Evolutionary conservation across 495 filamentous ascomycete genomes (phyloP), one percentile per base, ranked within the genome.

Genomic region (Neurospora tetraspora): DNA sequence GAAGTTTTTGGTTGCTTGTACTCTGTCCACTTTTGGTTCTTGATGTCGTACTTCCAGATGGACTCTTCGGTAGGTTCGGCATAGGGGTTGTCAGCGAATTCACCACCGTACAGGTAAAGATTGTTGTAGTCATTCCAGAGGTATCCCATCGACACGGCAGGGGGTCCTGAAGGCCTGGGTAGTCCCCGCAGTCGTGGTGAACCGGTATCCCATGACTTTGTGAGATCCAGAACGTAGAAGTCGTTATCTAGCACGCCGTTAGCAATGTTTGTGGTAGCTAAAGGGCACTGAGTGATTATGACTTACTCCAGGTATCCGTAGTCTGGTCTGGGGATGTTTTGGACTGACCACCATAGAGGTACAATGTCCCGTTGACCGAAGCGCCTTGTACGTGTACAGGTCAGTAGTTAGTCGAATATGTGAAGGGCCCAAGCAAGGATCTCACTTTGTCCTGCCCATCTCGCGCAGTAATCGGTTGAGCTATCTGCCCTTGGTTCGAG

Each of bases 311-410:
- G 20, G 86, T 89, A 76, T 90, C 78, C 4, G 76, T 73, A 3
- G 72, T 83, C 78, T 93, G 91, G 8, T 85, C 82, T 20, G 82
- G 72, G 10, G 82, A 76, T 6, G 79, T 85, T 27, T 82, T 90
- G 4, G 85, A 82, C 42, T 90, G 86, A 12, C 91, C 92, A 40
- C 92, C 92, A 73, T 92, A 93, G n/a, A 93, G 84, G 76, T 92
- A 93, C 23, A 93, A 78, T 0, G 89, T 93, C 37, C 91, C 91
- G 70, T 92, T 92, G 5, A 93, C 86, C 47, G 89, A 74, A 23
- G 90, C 85, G 40, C 78, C 83, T 85, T 47, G 10, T 43, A 2
- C 2, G 39, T 23, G 11, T 11, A 18, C 39, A 23, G 14, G 74
- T 81, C 43, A 80, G 74, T 47, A 36, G 14, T 27, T 42, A 6